These are phyloP conservation scores for Blepharisma undulans DNA, from an alignment of 169 alveolate genomes.

Conservation along the genomic window DNA sequence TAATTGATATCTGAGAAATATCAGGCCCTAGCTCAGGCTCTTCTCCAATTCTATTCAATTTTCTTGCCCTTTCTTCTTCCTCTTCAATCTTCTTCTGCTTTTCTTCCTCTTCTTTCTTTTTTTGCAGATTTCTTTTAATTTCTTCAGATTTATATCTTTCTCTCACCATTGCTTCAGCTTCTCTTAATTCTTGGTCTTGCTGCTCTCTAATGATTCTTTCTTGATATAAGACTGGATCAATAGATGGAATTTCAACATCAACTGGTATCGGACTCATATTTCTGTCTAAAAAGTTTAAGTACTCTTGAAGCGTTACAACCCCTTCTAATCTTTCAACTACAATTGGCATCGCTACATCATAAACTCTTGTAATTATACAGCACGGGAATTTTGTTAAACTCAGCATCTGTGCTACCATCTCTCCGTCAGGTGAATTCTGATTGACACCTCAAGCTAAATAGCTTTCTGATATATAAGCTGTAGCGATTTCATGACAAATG, in stretches of 20 bases:
- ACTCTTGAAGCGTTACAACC: background rate
- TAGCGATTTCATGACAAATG: background rate
- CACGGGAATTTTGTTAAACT: constrained; percentile 9
- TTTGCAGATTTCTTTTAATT: background rate
- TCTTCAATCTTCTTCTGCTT: background rate
- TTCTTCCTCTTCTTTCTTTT: constrained; percentile 1
- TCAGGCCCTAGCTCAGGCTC: constrained; percentile 23
- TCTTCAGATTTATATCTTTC: constrained; percentile 2
- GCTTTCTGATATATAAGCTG: background rate
- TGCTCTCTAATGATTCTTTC: constrained; percentile 21
- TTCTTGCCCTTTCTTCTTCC: constrained; percentile 1
- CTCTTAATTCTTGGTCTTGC: constrained; percentile 33
- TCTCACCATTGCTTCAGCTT: background rate
- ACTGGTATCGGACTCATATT: background rate
- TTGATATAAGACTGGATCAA: background rate
- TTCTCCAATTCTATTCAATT: background rate
- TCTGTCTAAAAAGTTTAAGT: constrained; percentile 10
- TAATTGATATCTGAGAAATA: background rate
- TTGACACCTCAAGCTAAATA: constrained; percentile 27
- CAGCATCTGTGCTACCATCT: background rate
- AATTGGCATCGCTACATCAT: background rate
- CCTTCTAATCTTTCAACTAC: background rate
- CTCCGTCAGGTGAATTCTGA: constrained; percentile 1
- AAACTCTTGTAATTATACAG: background rate
- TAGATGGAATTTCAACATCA: background rate